Conservation (phyloP, 2,329 filamentous ascomycete species). For the Penicillium hesseltinei region DNA sequence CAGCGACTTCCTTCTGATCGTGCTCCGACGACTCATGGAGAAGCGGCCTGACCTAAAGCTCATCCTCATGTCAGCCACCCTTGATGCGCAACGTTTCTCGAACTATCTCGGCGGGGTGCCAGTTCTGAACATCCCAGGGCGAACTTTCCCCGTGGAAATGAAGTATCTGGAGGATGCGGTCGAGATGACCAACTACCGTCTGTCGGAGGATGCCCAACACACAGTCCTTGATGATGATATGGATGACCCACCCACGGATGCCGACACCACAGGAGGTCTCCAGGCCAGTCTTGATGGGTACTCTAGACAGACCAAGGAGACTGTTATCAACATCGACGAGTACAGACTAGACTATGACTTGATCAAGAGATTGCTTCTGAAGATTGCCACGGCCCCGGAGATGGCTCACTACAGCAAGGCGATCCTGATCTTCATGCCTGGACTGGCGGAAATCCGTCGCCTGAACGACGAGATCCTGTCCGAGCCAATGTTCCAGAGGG, state of each 20-base stretch:
- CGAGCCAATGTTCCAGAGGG: conserved; percentile 69
- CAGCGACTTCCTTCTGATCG: conserved; percentile 91
- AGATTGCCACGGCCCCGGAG: conserved; percentile 67
- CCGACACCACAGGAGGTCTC: conserved; percentile 55
- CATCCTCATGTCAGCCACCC: conserved; percentile 94
- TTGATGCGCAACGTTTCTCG: conserved; percentile 89
- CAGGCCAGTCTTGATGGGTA: conserved; percentile 69
- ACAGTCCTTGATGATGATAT: conserved; percentile 46
- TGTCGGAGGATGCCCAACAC: conserved; percentile 58
- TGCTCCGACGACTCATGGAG: conserved; percentile 77
- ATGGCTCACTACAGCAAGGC: conserved; percentile 78
- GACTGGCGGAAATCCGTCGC: conserved; percentile 86
- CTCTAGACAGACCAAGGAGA: conserved; percentile 70
- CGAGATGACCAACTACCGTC: conserved; percentile 73
- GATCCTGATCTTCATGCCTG: conserved; percentile 90
- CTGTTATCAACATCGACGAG: conserved; percentile 77
- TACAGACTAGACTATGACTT: conserved; percentile 89
- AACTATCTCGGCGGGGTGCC: conserved; percentile 82
- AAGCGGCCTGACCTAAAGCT: conserved; percentile 82
- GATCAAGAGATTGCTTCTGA: conserved; percentile 73
- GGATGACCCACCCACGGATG: conserved; percentile 44
- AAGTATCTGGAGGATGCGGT: conserved; percentile 90
- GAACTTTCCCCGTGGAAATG: conserved; percentile 88
- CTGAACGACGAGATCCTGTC: conserved; percentile 82
- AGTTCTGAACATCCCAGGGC: conserved; percentile 83